Evolutionary conservation across 495 filamentous ascomycete genomes (phyloP), one percentile per base, ranked within the genome.

Genomic region (Recurvomyces mirabilis): DNA sequence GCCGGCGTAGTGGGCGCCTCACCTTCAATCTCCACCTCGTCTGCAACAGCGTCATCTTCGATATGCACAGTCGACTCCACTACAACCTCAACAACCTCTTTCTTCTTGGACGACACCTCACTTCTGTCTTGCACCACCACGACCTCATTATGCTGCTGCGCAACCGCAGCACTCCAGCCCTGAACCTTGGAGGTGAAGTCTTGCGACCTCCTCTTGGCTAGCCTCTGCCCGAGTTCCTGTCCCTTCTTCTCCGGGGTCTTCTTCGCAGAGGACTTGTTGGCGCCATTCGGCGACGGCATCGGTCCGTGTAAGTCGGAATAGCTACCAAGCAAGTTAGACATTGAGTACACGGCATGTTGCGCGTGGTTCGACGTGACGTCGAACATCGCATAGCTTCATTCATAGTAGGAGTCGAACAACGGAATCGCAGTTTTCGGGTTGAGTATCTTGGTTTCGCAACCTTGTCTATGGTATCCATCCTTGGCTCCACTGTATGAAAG

Each of bases 221-320:
- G 24, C 17, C 74, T 37, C 57, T 74, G 34, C 68, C 68, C 23
- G 68, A 78, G 47, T 53, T 78, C 19, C 57, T 65, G 30, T 68
- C 66, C 1, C 70, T 53, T 43, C 33, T 22, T 39, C 22, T 47
- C 34, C 15, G 51, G 35, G 7, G 41, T 40, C 21, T 50, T 49
- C 42, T 37, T 30, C 11, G 39, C 28, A 9, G 38, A 9, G 15
- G 18, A 9, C 41, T 46, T 51, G 14, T 18, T 43, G 10, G 38
- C 35, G 20, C 12, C 50, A 39, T 53, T 53, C 13, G 51, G 51
- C 40, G 45, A 48, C 18, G 51, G 51, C 51, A 54, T 54, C 45
- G 46, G 36, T 22, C 15, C 22, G 3, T 31, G 12, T 12, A 14
- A 1, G 4, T 17, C 2, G 34, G 24, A 28, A 10, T n/a, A 40